Base-by-base conservation (phyloP, 345 rosid genomes). In the Linum tenue region DNA sequence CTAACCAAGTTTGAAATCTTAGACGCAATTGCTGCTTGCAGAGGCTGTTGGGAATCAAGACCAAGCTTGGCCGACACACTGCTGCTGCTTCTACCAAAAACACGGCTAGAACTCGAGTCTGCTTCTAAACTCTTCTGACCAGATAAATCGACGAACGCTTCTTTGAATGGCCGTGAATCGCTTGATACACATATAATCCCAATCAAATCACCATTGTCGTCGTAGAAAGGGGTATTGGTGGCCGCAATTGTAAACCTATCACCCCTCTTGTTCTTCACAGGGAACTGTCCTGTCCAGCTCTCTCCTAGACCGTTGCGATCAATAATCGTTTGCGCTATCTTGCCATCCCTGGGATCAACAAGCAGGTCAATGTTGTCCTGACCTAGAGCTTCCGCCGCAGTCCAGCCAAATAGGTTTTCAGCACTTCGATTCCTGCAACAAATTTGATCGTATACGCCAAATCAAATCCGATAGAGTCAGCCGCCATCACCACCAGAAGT, bases 281-380 rank as follows among this genome's bases (percentile, higher is more conserved):
- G 96, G 77, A 90, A 84, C 78, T 85, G 86, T n/a, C 99, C 99
- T 0, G 89, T 83, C 97, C 97, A 94, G 63, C 78, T 81, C 82
- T 88, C 95, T 58, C 99, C 99, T 76, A 43, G 63, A 4, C 50
- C 73, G 35, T 85, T 82, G 12, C 86, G 83, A 6, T 72, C 68
- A 59, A 86, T 73, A 37, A 94, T 84, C 59, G 68, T 70, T 56
- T 78, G 75, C 0, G 85, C 99, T 40, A 85, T 62, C 0, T 58
- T 66, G 73, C 63, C 73, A 78, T 94, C 92, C 63, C 67, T 77
- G 59, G 83, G 76, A 76, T 86, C 97, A n/a, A 77, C 67, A 62
- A 94, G 78, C 66, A 94, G 78, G 73, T 84, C 84, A 73, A 90
- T 60, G 15, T 78, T 90, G 68, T 85, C 84, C 78, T 76, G 72